Conservation (phyloP, 352 stramenopile genomes). For the Pythium aristosporum region DNA sequence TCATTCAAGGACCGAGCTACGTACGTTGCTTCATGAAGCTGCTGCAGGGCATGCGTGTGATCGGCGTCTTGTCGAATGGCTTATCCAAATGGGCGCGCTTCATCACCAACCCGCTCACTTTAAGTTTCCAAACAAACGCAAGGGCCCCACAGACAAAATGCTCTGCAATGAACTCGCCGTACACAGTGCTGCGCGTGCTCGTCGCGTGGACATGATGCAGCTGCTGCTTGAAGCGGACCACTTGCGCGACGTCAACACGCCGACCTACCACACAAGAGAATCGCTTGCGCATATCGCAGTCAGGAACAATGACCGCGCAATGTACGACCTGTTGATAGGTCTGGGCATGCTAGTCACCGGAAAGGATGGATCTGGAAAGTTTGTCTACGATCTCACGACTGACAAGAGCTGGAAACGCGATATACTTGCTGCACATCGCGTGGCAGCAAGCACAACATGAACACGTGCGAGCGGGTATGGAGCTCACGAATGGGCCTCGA, state of each 20-base stretch:
- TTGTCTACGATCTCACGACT: constrained; percentile 1
- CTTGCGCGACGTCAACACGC: constrained; percentile 20
- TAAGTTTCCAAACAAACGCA: neutral
- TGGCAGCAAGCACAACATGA: too few relatives aligned
- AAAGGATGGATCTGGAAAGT: neutral
- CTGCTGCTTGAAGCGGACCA: constrained; percentile 14
- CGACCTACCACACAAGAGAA: constrained; percentile 19
- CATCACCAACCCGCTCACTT: too few relatives aligned
- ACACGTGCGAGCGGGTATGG: too few relatives aligned
- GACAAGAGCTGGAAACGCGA: neutral
- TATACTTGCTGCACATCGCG: too few relatives aligned
- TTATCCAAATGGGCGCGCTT: too few relatives aligned
- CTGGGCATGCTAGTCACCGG: neutral
- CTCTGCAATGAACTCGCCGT: constrained; percentile 6
- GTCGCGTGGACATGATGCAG: constrained; percentile 2
- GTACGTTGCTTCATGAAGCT: too few relatives aligned
- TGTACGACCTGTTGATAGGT: neutral
- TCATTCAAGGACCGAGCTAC: too few relatives aligned
- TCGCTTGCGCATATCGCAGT: constrained; percentile 16
- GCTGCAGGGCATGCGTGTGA: too few relatives aligned
- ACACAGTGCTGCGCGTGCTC: constrained; percentile 11
- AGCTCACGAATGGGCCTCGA: too few relatives aligned
- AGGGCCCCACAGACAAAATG: neutral
- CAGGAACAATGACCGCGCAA: constrained; percentile 1
- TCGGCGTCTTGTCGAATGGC: too few relatives aligned